Evolutionary conservation across 1,284 basidiomycete genomes (phyloP).

Genomic region (Meripilus lineatus): DNA sequence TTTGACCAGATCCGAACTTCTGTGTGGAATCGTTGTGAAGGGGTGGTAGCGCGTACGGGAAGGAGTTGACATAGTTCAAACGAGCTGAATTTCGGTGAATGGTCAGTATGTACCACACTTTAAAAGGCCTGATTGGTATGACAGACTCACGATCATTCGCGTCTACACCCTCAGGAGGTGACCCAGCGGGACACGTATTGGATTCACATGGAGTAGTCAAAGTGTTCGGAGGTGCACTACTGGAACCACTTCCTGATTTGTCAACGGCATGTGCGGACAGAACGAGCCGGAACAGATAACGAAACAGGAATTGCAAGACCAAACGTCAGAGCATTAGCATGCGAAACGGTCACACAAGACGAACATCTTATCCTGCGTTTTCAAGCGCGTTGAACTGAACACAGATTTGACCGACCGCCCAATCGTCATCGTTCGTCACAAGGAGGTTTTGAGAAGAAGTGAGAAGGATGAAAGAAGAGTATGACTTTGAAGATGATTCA

Average conservation of each 20-base stretch:
- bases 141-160: constrained; percentile 34
- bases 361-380: constrained; percentile 29
- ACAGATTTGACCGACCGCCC: constrained; percentile 38
- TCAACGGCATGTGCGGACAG: constrained; percentile 38
- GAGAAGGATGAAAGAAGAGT: not conserved
- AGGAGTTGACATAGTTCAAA: constrained; percentile 27
- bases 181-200: constrained; percentile 35
- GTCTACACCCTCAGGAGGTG: constrained; percentile 41
- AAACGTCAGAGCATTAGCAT: not conserved
- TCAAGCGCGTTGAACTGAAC: constrained; percentile 33
- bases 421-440: constrained; percentile 33
- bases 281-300: constrained; percentile 32
- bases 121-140: not conserved
- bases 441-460: constrained; percentile 19
- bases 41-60: constrained; percentile 12
- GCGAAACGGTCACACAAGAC: constrained; percentile 5
- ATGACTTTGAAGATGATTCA: too few species aligned
- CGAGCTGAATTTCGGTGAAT: constrained; percentile 19
- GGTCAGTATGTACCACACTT: not conserved
- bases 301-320: not conserved
- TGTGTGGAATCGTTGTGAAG: too few species aligned
- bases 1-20: too few species aligned
- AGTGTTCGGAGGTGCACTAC: constrained; percentile 17
- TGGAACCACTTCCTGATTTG: constrained; percentile 38
- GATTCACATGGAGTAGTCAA: constrained; percentile 36